Conservation (phyloP, 164 flowering plant species). For the Magnolia kwangsiensis region DNA sequence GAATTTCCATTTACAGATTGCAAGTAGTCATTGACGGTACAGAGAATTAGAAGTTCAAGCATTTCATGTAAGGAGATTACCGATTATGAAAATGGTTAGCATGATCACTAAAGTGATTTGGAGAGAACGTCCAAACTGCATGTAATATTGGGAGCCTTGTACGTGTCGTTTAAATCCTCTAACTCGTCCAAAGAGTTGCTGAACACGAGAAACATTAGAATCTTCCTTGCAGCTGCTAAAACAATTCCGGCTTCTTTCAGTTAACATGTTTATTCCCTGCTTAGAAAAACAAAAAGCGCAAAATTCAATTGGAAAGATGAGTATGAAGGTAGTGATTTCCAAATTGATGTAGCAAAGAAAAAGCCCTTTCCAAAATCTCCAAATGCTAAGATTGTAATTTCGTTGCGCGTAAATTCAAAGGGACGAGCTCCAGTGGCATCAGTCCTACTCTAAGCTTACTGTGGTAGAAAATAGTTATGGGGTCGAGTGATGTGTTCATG, state of each 20-base stretch:
- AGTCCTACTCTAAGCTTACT: no score
- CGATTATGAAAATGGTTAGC: conserved; percentile 58
- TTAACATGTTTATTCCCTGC: conserved; percentile 6
- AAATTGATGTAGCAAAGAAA: no score
- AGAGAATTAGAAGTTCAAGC: background rate
- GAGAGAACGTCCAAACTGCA: conserved; percentile 42
- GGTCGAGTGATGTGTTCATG: no score
- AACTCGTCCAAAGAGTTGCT: conserved; percentile 47
- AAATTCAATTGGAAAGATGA: background rate
- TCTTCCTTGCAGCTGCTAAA: conserved; percentile 1
- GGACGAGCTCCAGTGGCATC: no score
- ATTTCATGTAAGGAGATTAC: conserved; percentile 33
- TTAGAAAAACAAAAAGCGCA: background rate
- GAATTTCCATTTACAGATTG: background rate
- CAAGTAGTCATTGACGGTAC: background rate
- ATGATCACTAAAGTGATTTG: conserved; percentile 46
- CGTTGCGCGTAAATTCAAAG: no score
- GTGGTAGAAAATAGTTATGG: no score
- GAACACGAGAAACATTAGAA: conserved; percentile 11
- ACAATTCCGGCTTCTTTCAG: conserved; percentile 9
- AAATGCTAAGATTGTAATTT: no score
- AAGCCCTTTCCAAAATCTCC: no score
- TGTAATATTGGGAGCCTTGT: conserved; percentile 29
- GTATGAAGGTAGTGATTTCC: background rate
- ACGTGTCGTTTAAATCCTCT: conserved; percentile 40